Conservation (phyloP, 2,329 filamentous ascomycete species). For the Penicillium crustosum region DNA sequence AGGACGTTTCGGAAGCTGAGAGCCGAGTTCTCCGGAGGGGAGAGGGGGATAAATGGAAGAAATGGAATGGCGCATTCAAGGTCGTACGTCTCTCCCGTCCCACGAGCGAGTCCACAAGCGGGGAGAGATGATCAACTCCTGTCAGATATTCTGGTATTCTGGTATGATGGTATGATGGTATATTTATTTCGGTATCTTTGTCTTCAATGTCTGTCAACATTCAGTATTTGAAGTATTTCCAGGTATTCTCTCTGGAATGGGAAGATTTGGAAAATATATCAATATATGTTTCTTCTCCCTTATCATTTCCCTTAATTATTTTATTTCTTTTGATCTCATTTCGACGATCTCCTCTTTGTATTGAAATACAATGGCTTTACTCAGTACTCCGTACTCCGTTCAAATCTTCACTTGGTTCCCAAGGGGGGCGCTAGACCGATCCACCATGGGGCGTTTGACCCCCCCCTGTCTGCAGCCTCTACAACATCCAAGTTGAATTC, state of each 20-base stretch:
- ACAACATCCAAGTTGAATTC: background rate
- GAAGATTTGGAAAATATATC: background rate
- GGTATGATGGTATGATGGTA: background rate
- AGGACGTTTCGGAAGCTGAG: background rate
- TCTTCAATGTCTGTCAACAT: background rate
- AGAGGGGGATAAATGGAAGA: background rate
- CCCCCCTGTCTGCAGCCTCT: slow-evolving; percentile 1
- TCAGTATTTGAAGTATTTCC: background rate
- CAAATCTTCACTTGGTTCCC: slow-evolving; percentile 2
- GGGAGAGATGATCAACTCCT: background rate
- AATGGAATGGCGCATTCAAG: slow-evolving; percentile 5
- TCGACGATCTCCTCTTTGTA: background rate
- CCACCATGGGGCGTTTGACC: background rate
- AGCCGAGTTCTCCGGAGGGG: slow-evolving; percentile 3
- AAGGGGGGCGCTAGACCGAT: background rate
- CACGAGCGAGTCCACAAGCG: slow-evolving; percentile 9
- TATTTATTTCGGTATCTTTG: background rate
- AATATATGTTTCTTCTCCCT: background rate
- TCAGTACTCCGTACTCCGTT: background rate
- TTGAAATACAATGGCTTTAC: slow-evolving; percentile 1
- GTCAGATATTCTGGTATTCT: background rate
- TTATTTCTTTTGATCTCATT: background rate
- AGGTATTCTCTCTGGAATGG: background rate
- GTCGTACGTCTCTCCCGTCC: slow-evolving; percentile 3
- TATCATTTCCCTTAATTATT: background rate